Evolutionary conservation across 75 land plant genomes (phyloP), one percentile per base, ranked within the genome.

Genomic region (Pinus taeda): DNA sequence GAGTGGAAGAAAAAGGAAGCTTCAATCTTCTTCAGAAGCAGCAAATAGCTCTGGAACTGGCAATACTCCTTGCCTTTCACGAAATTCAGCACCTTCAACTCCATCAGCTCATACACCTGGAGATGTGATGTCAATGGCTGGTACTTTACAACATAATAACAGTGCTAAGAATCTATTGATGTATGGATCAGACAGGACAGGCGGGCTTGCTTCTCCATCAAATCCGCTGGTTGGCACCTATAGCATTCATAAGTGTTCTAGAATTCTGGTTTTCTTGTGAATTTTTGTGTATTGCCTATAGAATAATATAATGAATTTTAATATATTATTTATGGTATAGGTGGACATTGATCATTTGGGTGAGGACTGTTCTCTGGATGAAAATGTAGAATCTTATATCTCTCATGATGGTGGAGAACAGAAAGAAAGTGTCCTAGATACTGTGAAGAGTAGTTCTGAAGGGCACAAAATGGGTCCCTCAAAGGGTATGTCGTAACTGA

Each of bases 11-110:
- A 94, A 93, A 73, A 84, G 97, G 74, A 92, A 94, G 86, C 97
- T 90, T 63, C 91, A 88, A 74, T 91, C 83, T 15, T 91, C 98
- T 62, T 97, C 99, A 53, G 99, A 96, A 64, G 98, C 99, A 71
- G 98, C 99, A 30, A 97, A 91, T 81, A 97, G 99, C 78, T 90
- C 99, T 30, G 99, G 99, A 79, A 97, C 98, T 74, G 99, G 88
- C 56, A 93, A 93, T 58, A 93, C 91, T 60, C 83, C 93, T 37
- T 93, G 95, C 2, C 95, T 93, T 4, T 95, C 98, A 20, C 94
- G 97, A 59, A 89, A 92, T 82, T 96, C 98, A 39, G 93, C 90
- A 17, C 99, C 99, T 13, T 97, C 99, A 20, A 95, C 99, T 53
- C 99, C 99, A 0, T 97, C 99, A 60, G 95, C 98, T 58, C 98